phyloP scores from a whole-genome alignment of 768 basidiomycete genomes.

The Mrakia gelida region DNA sequence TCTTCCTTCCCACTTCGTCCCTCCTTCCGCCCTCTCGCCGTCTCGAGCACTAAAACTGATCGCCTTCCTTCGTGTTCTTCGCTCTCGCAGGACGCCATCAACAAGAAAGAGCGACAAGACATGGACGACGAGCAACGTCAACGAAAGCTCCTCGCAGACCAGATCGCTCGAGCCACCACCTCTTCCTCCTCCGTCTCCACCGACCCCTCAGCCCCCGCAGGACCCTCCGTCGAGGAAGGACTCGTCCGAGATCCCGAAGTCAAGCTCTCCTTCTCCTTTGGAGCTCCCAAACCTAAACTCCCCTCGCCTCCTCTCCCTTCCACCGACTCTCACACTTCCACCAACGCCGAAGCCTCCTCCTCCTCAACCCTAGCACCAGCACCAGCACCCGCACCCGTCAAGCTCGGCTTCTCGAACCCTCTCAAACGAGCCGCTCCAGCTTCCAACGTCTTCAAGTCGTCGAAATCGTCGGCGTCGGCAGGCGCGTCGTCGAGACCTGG shows the following conservation, averaged over 20 bases:
- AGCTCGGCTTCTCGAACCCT: conserved; percentile 35
- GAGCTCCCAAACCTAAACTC: conserved; percentile 48
- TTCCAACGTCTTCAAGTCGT: conserved; percentile 61
- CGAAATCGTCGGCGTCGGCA: conserved; percentile 39
- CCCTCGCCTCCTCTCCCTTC: conserved; percentile 20
- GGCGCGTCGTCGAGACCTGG: conserved; percentile 23
- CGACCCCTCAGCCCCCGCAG: conserved; percentile 36
- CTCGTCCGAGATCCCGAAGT: conserved; percentile 69
- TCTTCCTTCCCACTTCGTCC: neutral
- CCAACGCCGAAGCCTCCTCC: conserved; percentile 39
- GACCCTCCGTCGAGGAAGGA: conserved; percentile 38
- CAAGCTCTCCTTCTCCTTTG: conserved; percentile 62
- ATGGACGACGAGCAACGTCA: conserved; percentile 94
- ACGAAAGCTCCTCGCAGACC: conserved; percentile 78
- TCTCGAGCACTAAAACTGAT: neutral
- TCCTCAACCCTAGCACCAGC: conserved; percentile 32
- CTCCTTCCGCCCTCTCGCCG: neutral
- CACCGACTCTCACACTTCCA: conserved; percentile 6
- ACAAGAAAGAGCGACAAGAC: conserved; percentile 85
- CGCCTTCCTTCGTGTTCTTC: neutral
- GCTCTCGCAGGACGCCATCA: conserved; percentile 39
- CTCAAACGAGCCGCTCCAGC: conserved; percentile 32
- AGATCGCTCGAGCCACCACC: conserved; percentile 74
- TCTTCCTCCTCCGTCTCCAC: conserved; percentile 37
- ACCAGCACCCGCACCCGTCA: conserved; percentile 33